Evolutionary conservation across 495 filamentous ascomycete species (phyloP), one percentile per base, ranked within the genome.

Genomic region (Viridothelium virens): DNA sequence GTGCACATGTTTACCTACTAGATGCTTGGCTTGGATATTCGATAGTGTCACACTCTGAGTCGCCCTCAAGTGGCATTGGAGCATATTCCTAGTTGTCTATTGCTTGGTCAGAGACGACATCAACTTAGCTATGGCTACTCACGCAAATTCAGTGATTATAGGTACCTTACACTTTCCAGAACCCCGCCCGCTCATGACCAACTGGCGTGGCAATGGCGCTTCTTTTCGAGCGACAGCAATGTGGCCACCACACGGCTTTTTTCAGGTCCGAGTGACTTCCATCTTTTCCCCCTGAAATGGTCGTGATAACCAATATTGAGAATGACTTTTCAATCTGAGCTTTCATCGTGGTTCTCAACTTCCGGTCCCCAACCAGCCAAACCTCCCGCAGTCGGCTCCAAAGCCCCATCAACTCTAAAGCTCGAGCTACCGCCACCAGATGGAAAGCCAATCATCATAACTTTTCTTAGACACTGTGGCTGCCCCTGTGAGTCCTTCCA

Each of bases 381-480:
- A n/a, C 1, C 63, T 4, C 68, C 68, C 48, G 34, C 11, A 25
- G 34, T 70, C 34, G 68, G 66, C 41, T 53, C 44, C 3, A 37
- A 77, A 56, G 85, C 85, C 3, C 86, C 84, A 2, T 73, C 70
- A 5, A 75, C 77, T 38, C 39, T 69, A 14, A 77, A 79, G 62
- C 72, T 86, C 6, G 62, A 56, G 1, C 75, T 86, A 5, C 82
- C 82, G 0, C 65, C 67, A 39, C 70, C 62, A 7, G 64, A 71
- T 61, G 56, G 79, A 65, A 81, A 79, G 68, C 81, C 83, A 1
- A 79, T 77, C 3, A 66, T 87, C 18, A 73, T 87, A 31, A 76
- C 81, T 38, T 88, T 87, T 71, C 72, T 88, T 3, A 75, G 85
- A 36, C 84, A 86, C 71, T 86, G 83, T 70, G 84, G 85, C 14